Percentiles rank a stretch among this genome's conserved stretches.
These are phyloP conservation scores for Penicillium sp. DNA, from an alignment of 2,329 filamentous ascomycete species.

Conservation along the genomic window DNA sequence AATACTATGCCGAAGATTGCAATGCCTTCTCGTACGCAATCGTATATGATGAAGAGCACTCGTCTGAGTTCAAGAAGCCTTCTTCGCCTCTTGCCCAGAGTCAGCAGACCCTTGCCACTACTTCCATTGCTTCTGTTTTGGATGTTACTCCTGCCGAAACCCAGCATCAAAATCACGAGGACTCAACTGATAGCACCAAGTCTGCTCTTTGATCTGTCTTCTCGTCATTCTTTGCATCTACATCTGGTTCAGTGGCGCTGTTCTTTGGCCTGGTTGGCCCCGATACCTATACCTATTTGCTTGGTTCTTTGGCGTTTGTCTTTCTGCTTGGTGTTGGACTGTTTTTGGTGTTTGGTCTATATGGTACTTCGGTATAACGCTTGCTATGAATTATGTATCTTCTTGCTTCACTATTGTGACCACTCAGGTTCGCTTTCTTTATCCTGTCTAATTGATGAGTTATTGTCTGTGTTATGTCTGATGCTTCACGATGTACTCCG, in stretches of 20 bases:
- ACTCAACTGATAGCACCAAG: constrained; percentile 24
- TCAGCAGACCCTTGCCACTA: constrained; percentile 12
- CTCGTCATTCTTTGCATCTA: constrained; percentile 13
- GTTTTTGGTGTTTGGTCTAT: constrained; percentile 4
- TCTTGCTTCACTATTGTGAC: neutral
- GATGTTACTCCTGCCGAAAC: constrained; percentile 41
- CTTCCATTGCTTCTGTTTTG: constrained; percentile 28
- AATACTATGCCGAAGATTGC: constrained; percentile 66
- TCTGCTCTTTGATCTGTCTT: neutral
- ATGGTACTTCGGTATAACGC: neutral
- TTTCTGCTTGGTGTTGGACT: constrained; percentile 1
- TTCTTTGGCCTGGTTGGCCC: constrained; percentile 1
- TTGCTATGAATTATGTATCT: constrained; percentile 1
- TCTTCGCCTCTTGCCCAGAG: constrained; percentile 2
- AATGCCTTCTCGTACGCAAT: constrained; percentile 62
- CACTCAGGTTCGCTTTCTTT: constrained; percentile 1
- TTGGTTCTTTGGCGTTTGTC: constrained; percentile 3
- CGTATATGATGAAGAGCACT: constrained; percentile 55
- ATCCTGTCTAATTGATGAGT: constrained; percentile 10
- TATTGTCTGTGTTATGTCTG: constrained; percentile 8
- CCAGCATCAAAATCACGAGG: constrained; percentile 53
- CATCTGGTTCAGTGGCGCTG: constrained; percentile 15
- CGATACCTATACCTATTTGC: neutral
- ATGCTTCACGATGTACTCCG: constrained; percentile 14
- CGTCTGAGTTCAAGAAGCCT: constrained; percentile 16